Evolutionary conservation across 768 basidiomycete species (phyloP), one percentile per base, ranked within the genome.

Genomic region (Naganishia onofrii): DNA sequence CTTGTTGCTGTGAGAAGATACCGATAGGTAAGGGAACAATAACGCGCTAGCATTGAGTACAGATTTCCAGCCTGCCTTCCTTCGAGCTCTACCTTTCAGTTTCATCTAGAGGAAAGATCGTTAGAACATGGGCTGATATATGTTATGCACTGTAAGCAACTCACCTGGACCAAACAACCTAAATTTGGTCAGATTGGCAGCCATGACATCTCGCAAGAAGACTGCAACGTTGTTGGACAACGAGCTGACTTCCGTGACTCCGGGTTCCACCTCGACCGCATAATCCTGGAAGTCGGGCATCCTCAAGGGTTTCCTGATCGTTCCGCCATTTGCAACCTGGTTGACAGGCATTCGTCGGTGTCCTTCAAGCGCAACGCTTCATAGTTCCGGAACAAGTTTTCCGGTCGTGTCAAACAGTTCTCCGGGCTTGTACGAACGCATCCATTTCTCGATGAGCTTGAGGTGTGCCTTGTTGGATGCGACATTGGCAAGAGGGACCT

Each of bases 401-500:
- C 88, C 89, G 8, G 85, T 81, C 4, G 80, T 73, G 60, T 83
- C 82, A 77, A 93, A 90, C 13, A 92, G 83, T 56, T 90, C 86
- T 7, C 84, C 75, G 0, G 90, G 87, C 3, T 82, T 82, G 81
- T 95, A 94, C 12, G 87, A 87, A 13, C 80, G 74, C 66, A 93
- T 85, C 93, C 93, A 95, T 0, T 81, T 74, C 74, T 89, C 85
- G 48, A 95, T 84, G 9, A 85, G 76, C 1, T 73, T 72, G 66
- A 91, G 86, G 74, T 93, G 87, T 67, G 86, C 85, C 9, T 82
- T 76, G 68, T 86, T 85, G 0, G 84, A 87, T 80, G 88, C 88
- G 8, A 89, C 88, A n/a, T 84, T 83, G 8, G 91, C 87, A n/a
- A 94, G 85, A 9, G 93, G 92, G 2, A 95, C 91, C 82, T 94